Evolutionary conservation across 345 rosid genomes (phyloP).

Genomic region (Raphanus raphanistrum): DNA sequence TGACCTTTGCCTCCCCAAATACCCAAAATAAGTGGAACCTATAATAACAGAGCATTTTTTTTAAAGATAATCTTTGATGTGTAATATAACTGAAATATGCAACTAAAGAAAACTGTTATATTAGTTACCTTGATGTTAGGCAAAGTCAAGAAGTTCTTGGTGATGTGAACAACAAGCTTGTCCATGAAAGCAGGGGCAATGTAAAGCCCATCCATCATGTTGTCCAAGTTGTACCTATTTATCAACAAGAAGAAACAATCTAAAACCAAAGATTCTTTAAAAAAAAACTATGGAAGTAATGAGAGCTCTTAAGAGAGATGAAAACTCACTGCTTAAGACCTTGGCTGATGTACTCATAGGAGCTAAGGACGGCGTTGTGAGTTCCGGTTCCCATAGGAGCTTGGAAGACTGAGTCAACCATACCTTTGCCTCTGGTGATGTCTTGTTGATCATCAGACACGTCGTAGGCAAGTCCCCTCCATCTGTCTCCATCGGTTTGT

Average conservation of each 20-base stretch:
- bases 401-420: conserved; percentile 93
- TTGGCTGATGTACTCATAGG: conserved; percentile 76
- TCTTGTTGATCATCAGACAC: conserved; percentile 91
- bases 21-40: conserved; percentile 98
- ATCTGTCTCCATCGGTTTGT: conserved; percentile 70
- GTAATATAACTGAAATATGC: conserved; percentile 6
- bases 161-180: conserved; percentile 91
- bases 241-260: not conserved
- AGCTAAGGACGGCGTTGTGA: conserved; percentile 79
- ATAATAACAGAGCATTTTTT: not conserved
- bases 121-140: conserved; percentile 86
- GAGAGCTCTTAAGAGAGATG: not conserved
- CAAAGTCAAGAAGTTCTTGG: conserved; percentile 90
- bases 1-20: conserved; percentile 99
- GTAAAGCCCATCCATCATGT: conserved; percentile 81
- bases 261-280: not conserved
- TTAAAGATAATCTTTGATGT: conserved; percentile 7
- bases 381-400: conserved; percentile 80
- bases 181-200: conserved; percentile 99
- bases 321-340: conserved; percentile 70
- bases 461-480: conserved; percentile 75
- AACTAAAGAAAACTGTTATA: not conserved
- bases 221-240: conserved; percentile 72
- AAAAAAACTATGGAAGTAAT: not conserved
- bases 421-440: conserved; percentile 92